Base-by-base conservation (phyloP, 2,329 filamentous ascomycete species). In the Pezicula radicicola region DNA sequence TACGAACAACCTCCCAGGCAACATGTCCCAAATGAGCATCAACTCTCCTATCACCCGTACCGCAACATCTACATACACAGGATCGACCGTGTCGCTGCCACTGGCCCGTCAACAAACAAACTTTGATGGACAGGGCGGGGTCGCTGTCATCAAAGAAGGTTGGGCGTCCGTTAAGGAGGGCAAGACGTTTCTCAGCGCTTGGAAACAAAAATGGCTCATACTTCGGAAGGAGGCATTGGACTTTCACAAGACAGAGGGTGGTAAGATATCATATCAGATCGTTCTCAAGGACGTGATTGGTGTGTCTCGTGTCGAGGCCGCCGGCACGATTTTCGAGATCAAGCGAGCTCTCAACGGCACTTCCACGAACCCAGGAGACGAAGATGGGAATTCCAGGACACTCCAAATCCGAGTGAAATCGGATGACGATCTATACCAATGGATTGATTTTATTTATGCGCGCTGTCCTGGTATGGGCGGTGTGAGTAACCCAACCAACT, bases 371-470 rank as follows among this genome's bases (percentile, higher is more conserved):
- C 82, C 91, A 10, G 83, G 87, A 48, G 88, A 89, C 43, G 65
- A 66, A 59, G 93, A 97, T 58, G 85, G 89, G 33, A 81, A 86
- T 8, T 88, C 87, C 53, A 91, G 89, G 68, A 89, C 90, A 3
- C 83, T 97, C 48, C 91, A 94, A 58, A 94, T 96, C 69, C 91
- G 89, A 68, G 91, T 97, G 63, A 96, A 97, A 72, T 88, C 86
- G 51, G 94, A 99, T 65, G 93, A 96, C 66, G 94, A 99, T 62
- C 84, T 99, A 49, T 99, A 99, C 71, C 91, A 96, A 64, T 99
- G 94, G 94, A 96, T 97, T 65, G 94, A 99, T 70, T 90, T 92
- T 69, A 95, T 99, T 60, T 97, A 97, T 69, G 91, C 93, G 62
- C 88, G 93, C 58, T 97, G 93, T 70, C 94, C 94, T 16, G 93